phyloP scores from a whole-genome alignment of 2,329 filamentous ascomycete species.

The Shiraia sp. region DNA sequence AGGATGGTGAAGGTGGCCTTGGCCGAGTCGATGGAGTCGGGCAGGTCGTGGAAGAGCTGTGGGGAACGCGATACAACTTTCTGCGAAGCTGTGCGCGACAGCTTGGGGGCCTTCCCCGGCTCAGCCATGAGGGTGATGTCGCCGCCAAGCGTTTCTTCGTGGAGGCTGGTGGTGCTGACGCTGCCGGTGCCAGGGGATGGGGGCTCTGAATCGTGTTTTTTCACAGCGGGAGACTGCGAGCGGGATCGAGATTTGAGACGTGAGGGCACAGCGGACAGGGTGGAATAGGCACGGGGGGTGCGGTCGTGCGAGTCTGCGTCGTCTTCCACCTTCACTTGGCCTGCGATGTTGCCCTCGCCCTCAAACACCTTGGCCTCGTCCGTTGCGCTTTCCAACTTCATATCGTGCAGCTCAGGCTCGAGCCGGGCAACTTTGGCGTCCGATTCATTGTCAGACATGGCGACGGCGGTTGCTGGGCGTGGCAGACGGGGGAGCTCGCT shows the following conservation, averaged over 20 bases:
- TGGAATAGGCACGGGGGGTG: constrained; percentile 16
- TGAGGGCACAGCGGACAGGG: constrained; percentile 32
- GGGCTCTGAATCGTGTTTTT: constrained; percentile 32
- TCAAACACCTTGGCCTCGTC: constrained; percentile 21
- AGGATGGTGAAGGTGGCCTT: constrained; percentile 79
- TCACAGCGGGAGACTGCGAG: constrained; percentile 39
- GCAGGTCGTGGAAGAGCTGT: constrained; percentile 72
- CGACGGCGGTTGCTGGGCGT: constrained; percentile 15
- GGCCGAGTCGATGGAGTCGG: constrained; percentile 78
- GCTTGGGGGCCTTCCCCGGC: constrained; percentile 67
- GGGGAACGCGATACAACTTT: constrained; percentile 67
- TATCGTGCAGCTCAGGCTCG: constrained; percentile 50
- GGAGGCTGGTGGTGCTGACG: constrained; percentile 28
- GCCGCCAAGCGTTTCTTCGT: constrained; percentile 61
- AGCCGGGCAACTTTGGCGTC: constrained; percentile 43
- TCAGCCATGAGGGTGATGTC: constrained; percentile 67
- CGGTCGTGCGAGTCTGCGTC: constrained; percentile 18
- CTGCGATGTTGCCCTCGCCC: constrained; percentile 15
- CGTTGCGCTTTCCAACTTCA: constrained; percentile 48
- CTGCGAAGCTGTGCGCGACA: constrained; percentile 73
- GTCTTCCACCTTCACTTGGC: constrained; percentile 35
- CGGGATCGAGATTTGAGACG: constrained; percentile 33
- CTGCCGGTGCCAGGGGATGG: constrained; percentile 40
- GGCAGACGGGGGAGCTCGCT: constrained; percentile 11
- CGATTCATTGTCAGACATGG: constrained; percentile 46